Conservation (phyloP, 805 yeast species). For the Jamesozyma piceae region DNA sequence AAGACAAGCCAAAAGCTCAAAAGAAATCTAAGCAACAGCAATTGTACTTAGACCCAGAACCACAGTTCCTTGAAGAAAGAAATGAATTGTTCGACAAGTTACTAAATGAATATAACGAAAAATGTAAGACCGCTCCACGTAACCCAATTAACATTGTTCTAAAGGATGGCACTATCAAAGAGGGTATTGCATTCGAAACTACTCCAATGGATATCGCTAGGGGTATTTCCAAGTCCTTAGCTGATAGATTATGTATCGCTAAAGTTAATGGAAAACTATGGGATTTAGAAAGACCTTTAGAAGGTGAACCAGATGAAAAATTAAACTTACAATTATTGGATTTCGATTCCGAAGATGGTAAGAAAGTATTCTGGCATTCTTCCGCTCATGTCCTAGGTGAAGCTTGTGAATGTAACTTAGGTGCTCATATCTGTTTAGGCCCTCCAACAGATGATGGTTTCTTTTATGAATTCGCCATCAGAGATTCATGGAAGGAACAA, state of each 20-base stretch:
- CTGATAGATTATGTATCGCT: constrained; percentile 83
- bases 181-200: constrained; percentile 82
- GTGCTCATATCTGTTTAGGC: constrained; percentile 87
- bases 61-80: constrained; percentile 76
- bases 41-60: constrained; percentile 62
- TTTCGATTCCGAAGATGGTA: constrained; percentile 90
- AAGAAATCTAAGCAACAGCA: constrained; percentile 38
- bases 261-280: constrained; percentile 85
- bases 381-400: constrained; percentile 97
- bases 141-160: constrained; percentile 68
- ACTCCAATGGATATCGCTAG: constrained; percentile 80
- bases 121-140: constrained; percentile 51
- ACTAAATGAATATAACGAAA: constrained; percentile 67
- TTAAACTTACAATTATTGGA: constrained; percentile 67
- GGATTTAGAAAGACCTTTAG: constrained; percentile 94
- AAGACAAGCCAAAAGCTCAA: constrained; percentile 19
- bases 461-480: constrained; percentile 88
- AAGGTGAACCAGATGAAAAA: constrained; percentile 39
- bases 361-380: constrained; percentile 96
- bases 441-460: constrained; percentile 98
- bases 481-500: constrained; percentile 23
- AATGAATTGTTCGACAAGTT: constrained; percentile 69
- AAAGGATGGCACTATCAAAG: constrained; percentile 75
- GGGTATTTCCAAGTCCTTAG: constrained; percentile 75
- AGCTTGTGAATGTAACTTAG: constrained; percentile 92